A percentile compares a stretch with the other conserved stretches of the same genome.
phyloP scores from a whole-genome alignment of 2,329 filamentous ascomycete genomes.

The Monosporascus sp. region DNA sequence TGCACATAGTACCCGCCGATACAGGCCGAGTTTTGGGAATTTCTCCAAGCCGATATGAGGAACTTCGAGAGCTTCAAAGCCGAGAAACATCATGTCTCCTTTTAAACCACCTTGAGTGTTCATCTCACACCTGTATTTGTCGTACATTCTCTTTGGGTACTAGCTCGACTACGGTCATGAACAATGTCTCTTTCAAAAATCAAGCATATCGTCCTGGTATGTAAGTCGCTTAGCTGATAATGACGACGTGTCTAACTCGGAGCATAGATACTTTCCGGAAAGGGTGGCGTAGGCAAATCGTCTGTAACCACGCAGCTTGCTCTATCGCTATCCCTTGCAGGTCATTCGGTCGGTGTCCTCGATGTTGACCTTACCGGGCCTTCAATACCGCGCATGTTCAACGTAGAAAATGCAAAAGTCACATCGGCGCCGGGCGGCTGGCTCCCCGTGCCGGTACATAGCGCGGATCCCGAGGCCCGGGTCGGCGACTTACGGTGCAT shows the following conservation, averaged over 20 bases:
- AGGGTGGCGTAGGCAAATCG: slow-evolving; percentile 97
- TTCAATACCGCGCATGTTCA: slow-evolving; percentile 91
- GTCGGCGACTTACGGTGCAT: slow-evolving; percentile 73
- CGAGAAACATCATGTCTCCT: slow-evolving; percentile 9
- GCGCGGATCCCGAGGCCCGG: slow-evolving; percentile 43
- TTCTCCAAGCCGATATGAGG: background rate
- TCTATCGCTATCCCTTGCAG: slow-evolving; percentile 77
- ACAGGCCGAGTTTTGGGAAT: slow-evolving; percentile 3
- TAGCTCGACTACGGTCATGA: too few relatives aligned
- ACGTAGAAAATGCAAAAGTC: slow-evolving; percentile 83
- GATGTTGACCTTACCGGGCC: slow-evolving; percentile 95
- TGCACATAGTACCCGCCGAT: slow-evolving; percentile 3
- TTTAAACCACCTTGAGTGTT: slow-evolving; percentile 13
- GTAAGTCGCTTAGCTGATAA: slow-evolving; percentile 14
- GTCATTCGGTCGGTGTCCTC: slow-evolving; percentile 87
- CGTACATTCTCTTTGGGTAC: too few relatives aligned
- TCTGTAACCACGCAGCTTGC: slow-evolving; percentile 96
- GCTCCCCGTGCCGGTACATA: slow-evolving; percentile 82
- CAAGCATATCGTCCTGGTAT: slow-evolving; percentile 71
- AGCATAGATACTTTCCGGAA: slow-evolving; percentile 74
- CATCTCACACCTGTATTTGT: too few relatives aligned
- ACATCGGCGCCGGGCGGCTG: slow-evolving; percentile 88
- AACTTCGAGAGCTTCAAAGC: slow-evolving; percentile 1
- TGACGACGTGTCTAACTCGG: background rate
- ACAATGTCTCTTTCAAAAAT: slow-evolving; percentile 64